Base-by-base conservation (phyloP, 768 basidiomycete species). In the Boletus rex-veris region DNA sequence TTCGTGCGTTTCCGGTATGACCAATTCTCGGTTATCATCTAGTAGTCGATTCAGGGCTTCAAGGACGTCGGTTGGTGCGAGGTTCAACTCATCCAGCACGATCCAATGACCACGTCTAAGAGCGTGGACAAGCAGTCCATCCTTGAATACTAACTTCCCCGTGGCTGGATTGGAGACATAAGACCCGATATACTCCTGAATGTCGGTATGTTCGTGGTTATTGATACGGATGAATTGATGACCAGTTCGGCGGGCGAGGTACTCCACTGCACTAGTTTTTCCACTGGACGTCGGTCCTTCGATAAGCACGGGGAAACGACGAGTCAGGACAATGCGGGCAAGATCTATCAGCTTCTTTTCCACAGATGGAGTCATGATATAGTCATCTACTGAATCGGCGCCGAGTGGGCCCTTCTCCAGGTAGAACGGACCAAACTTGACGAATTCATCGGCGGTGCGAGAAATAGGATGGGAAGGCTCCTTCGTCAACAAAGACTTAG, bases 161-260 rank as follows among this genome's bases (percentile, higher is more conserved):
- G 93, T 92, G 14, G 80, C 67, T 8, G 93, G 85, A 68, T 98
- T 94, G 3, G 97, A 95, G 21, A 95, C 84, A 65, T 99, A 99
- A 0, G 93, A 93, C 3, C 97, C 97, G 43, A 98, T 79, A 65
- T 99, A 99, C 67, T 99, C 97, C 65, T 99, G 97, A 46, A 99
- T 97, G 66, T 99, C 97, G 6, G 97, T 99, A 65, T 98, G 97
- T 58, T 99, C 97, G 73, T 99, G 97, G 64, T 99, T 99, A 75
- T 99, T 99, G 78, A 99, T 98, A 38, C 97, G 90, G 30, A 99
- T 85, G 70, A 98, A 98, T 35, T 81, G 84, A 74, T 99, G 97
- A 0, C 97, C 96, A 0, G 94, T 97, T 51, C 89, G 80, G 56
- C 83, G 83, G 6, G 97, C 96, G 28, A 99, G 81, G 69, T 95